Base-by-base conservation (phyloP, 345 rosid species). In the Nasturtium officinale region DNA sequence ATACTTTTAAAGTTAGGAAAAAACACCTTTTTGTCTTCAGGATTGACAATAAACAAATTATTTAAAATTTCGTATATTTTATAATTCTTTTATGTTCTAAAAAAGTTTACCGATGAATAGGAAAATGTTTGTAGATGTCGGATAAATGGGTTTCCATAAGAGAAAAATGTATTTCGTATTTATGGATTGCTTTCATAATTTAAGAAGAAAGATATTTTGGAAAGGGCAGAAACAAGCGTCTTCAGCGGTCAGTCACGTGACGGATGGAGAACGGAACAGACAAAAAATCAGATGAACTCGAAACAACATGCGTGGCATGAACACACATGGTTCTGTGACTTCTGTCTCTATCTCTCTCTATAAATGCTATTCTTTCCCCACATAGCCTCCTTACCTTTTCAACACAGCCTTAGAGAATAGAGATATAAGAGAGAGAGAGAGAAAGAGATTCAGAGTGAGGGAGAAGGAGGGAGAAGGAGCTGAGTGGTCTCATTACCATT, bases 301-400 rank as follows among this genome's bases (percentile, higher is more conserved):
- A 43, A 23, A 65, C 40, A 71, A 63, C 79, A 64, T 79, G 76
- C 74, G 79, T 75, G 82, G 74, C 82, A 76, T 66, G 37, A 72
- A 43, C 58, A 40, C 18, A 28, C n/a, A 12, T 42, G 71, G 70
- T 61, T 40, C 15, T 20, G n/a, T n/a, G n/a, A n/a, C n/a, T n/a
- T n/a, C n/a, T n/a, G 38, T 58, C 42, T 53, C 67, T 23, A n/a
- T 55, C 58, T 69, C 72, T 35, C 72, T 83, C 77, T 76, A 78
- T 76, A 69, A 7, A 35, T 42, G 33, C 57, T 17, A 75, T 26
- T 48, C 61, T 20, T 9, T 61, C 58, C 25, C 45, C 75, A 42
- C 52, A 57, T 42, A 64, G 61, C 32, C 71, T 17, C 75, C 78
- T 69, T 51, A 65, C 45, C 64, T 12, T 48, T 15, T 53, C 9